Conservation (phyloP, 352 stramenopile genomes). For the Globisporangium cylindrosporum region DNA sequence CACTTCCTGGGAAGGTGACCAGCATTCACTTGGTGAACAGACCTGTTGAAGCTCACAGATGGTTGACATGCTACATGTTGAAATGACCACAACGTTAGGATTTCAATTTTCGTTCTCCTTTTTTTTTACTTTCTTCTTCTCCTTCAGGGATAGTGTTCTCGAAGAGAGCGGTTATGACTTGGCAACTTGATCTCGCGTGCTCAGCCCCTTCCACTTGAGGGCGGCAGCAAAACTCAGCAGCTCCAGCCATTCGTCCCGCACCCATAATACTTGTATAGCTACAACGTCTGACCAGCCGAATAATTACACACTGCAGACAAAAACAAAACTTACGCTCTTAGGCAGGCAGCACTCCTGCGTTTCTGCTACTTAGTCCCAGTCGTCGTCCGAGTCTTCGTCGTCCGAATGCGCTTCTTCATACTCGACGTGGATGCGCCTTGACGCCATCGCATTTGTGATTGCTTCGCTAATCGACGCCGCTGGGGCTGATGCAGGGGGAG, state of each 20-base stretch:
- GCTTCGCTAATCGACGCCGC: constrained; percentile 69
- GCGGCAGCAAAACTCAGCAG: constrained; percentile 3
- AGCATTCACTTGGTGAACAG: not conserved
- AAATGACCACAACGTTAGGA: not conserved
- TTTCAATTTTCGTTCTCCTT: constrained; percentile 5
- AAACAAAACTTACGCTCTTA: constrained; percentile 8
- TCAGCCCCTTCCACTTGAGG: constrained; percentile 17
- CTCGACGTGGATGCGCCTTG: constrained; percentile 76
- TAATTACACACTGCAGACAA: not conserved
- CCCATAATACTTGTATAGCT: constrained; percentile 8
- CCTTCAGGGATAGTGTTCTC: not conserved
- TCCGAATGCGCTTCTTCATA: constrained; percentile 69
- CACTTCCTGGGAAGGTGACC: not conserved
- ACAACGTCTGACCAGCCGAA: constrained; percentile 1
- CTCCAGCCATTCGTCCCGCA: not conserved
- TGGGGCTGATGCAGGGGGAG: constrained; percentile 33
- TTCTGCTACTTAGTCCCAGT: constrained; percentile 53
- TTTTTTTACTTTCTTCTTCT: constrained; percentile 5
- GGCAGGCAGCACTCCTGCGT: not conserved
- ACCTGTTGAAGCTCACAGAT: not conserved
- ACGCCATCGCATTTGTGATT: constrained; percentile 80
- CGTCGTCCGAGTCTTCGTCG: constrained; percentile 66
- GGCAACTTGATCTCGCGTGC: not conserved
- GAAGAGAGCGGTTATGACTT: not conserved
- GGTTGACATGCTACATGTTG: not conserved